These are phyloP conservation scores for Penicillium macrosclerotiorum DNA, from an alignment of 495 filamentous ascomycete species.

Conservation along the genomic window DNA sequence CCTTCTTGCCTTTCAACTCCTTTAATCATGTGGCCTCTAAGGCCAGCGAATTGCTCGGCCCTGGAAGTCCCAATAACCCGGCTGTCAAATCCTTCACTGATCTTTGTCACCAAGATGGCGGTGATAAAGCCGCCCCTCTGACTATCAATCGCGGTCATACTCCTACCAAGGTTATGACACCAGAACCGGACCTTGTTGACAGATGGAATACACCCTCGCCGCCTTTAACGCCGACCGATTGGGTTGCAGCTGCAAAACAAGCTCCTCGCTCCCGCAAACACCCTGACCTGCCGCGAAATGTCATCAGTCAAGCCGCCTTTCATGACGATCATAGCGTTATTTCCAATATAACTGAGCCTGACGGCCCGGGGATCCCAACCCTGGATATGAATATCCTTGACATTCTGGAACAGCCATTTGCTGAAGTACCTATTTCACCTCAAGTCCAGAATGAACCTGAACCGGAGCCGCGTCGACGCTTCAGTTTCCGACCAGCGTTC, in stretches of 20 bases:
- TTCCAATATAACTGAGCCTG: slow-evolving; percentile 25
- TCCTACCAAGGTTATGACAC: slow-evolving; percentile 15
- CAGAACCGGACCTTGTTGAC: background rate
- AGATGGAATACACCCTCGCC: slow-evolving; percentile 20
- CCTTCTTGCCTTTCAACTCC: slow-evolving; percentile 34
- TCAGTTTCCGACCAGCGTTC: slow-evolving; percentile 39
- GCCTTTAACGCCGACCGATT: slow-evolving; percentile 42
- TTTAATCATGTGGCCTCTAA: slow-evolving; percentile 33
- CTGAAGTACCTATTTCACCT: slow-evolving; percentile 5
- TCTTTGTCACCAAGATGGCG: slow-evolving; percentile 19
- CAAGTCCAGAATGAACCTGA: slow-evolving; percentile 16
- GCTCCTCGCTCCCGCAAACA: slow-evolving; percentile 22
- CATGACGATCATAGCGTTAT: slow-evolving; percentile 30
- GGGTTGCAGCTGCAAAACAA: slow-evolving; percentile 41
- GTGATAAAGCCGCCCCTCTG: slow-evolving; percentile 19
- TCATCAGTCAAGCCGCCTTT: slow-evolving; percentile 13
- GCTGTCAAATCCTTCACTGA: slow-evolving; percentile 20
- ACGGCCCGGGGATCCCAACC: slow-evolving; percentile 31
- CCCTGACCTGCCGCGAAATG: slow-evolving; percentile 13
- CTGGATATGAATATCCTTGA: slow-evolving; percentile 29
- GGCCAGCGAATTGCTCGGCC: slow-evolving; percentile 24
- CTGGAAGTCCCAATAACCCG: slow-evolving; percentile 25
- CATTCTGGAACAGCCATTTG: slow-evolving; percentile 14
- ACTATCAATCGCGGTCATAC: slow-evolving; percentile 25
- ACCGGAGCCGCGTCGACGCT: slow-evolving; percentile 28